Evolutionary conservation across 2,329 filamentous ascomycete species (phyloP), one percentile per base, ranked within the genome.

Genomic region (Aspergillus pseudonomiae): DNA sequence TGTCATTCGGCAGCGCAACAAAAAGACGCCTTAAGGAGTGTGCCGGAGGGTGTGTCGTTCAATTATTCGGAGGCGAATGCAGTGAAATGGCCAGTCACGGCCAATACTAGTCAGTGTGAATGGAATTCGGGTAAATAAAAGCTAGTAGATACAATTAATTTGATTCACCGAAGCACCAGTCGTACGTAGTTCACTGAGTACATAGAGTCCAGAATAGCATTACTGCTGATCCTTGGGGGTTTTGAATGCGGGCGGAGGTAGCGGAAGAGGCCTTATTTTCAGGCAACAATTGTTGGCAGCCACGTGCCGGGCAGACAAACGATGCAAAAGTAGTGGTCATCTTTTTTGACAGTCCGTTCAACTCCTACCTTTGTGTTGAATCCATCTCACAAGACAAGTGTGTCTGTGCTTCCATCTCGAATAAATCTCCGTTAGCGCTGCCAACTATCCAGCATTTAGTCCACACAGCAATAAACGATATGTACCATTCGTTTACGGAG

Each of bases 1-100:
- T 28, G 52, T 45, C 16, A 60, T 72, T 41, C 62, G 67, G 28
- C n/a, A 46, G 26, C 63, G 65, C 60, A 71, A 68, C 60, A 60
- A 56, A 21, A 48, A 39, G 52, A 39, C 48, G 3, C 6, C 32
- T 26, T 55, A 3, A 36, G 21, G 6, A 16, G 5, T 21, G 12
- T 24, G 24, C 21, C 16, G 26, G 48, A 6, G 6, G 26, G 19
- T n/a, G 24, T 50, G 11, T 34, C 4, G 30, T 21, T 26, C 19
- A n/a, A n/a, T 34, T 19, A 10, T 21, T n/a, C 0, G 28, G 7
- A 16, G 2, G 19, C 6, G 39, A 16, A n/a, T 41, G 19, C 16
- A 19, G 19, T 12, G n/a, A 12, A 24, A 11, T 6, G n/a, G 4
- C n/a, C 4, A 24, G n/a, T 24, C n/a, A 24, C 12, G 10, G 9